These are phyloP conservation scores for Pseudocercospora pini-densiflorae DNA, from an alignment of 2,329 filamentous ascomycete genomes.

Conservation along the genomic window DNA sequence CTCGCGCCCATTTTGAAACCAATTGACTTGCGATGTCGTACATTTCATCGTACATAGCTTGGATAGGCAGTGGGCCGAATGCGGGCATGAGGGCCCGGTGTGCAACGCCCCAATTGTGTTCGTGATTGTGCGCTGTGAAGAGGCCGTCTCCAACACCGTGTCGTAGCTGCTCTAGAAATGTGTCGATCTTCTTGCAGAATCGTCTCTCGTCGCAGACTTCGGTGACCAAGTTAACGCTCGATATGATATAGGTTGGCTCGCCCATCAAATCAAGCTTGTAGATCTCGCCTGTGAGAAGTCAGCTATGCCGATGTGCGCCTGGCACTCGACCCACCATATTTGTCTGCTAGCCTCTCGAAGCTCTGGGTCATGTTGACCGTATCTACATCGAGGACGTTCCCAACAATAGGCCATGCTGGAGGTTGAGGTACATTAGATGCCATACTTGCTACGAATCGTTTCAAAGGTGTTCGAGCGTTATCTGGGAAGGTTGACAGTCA, in stretches of 20 bases:
- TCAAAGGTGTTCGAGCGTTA: not conserved
- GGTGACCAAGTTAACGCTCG: constrained; percentile 38
- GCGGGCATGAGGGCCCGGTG: constrained; percentile 60
- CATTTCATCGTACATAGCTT: constrained; percentile 62
- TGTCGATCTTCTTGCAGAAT: constrained; percentile 64
- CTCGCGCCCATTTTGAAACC: constrained; percentile 42
- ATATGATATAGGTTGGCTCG: constrained; percentile 12
- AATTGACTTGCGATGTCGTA: constrained; percentile 41
- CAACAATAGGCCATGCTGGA: constrained; percentile 65
- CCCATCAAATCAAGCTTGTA: constrained; percentile 22
- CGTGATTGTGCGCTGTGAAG: constrained; percentile 46
- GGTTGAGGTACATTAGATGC: constrained; percentile 61
- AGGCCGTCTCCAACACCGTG: constrained; percentile 55
- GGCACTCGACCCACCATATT: constrained; percentile 18
- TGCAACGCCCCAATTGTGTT: constrained; percentile 44
- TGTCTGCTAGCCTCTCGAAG: constrained; percentile 56
- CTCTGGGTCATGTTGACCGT: constrained; percentile 57
- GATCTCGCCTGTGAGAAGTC: constrained; percentile 20
- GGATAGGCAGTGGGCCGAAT: constrained; percentile 71
- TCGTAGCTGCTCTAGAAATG: constrained; percentile 59
- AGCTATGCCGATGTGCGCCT: not conserved
- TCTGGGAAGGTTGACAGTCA: not conserved
- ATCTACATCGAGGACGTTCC: constrained; percentile 68
- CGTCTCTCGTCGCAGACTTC: constrained; percentile 45
- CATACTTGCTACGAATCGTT: not conserved